Conservation (phyloP, 805 yeast species). For the Yamadazyma phyllophila region DNA sequence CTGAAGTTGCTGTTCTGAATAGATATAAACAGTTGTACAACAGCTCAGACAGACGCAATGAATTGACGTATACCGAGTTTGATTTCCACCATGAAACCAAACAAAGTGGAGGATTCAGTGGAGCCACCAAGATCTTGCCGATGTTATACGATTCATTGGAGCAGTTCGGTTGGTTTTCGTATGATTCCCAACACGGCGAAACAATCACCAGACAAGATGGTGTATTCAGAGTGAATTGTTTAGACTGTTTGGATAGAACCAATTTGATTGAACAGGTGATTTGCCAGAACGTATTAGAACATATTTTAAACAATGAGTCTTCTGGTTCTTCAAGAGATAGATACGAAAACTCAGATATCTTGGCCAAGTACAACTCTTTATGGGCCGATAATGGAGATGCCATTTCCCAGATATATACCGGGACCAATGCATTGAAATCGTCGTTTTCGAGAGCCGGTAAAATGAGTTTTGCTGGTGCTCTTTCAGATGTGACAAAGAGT, state of each 20-base stretch:
- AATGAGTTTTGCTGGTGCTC: conserved; percentile 94
- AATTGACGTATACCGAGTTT: conserved; percentile 65
- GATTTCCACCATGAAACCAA: conserved; percentile 94
- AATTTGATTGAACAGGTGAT: conserved; percentile 85
- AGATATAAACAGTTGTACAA: conserved; percentile 63
- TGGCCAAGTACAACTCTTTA: conserved; percentile 73
- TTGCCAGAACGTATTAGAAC: conserved; percentile 66
- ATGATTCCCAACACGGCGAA: conserved; percentile 55
- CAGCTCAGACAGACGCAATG: conserved; percentile 33
- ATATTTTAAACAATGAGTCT: conserved; percentile 23
- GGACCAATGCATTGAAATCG: conserved; percentile 68
- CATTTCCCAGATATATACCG: conserved; percentile 60
- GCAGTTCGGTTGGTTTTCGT: conserved; percentile 80
- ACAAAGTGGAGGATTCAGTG: conserved; percentile 78
- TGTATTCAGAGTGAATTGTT: conserved; percentile 87
- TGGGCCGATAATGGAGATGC: conserved; percentile 76
- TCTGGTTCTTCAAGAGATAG: conserved; percentile 18
- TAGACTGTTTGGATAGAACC: conserved; percentile 91
- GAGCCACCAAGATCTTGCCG: conserved; percentile 69
- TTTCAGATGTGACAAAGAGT: conserved; percentile 96
- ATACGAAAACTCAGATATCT: conserved; percentile 46
- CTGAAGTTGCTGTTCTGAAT: conserved; percentile 69
- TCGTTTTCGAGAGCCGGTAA: conserved; percentile 93
- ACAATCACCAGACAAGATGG: conserved; percentile 80
- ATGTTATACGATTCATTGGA: conserved; percentile 62